Evolutionary conservation across 2,329 filamentous ascomycete species (phyloP), one percentile per base, ranked within the genome.

Genomic region (Endoconidiophora polonica): DNA sequence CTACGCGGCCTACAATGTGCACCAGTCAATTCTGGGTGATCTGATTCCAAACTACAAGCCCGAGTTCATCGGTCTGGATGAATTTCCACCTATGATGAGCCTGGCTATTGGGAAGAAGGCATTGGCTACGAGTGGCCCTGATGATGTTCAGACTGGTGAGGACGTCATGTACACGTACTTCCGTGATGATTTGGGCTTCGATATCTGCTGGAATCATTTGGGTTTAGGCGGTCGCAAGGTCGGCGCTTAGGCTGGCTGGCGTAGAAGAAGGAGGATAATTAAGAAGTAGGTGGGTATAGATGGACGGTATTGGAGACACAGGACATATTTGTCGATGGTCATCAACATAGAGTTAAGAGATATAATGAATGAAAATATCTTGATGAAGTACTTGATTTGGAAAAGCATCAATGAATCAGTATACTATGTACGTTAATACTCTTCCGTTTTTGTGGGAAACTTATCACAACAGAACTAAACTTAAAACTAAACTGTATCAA

Each of bases 31-130:
- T 59, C 61, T 76, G 42, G 59, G 65, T 48, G 61, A 62, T 36
- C 57, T 68, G 47, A 56, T 65, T 22, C 60, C 63, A 0, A 63
- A 59, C 22, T 60, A 62, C 37, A 60, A 61, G 45, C 69, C 76
- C 2, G 61, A 65, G 24, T 74, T 73, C 52, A 60, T 68, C 38
- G 62, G 69, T 52, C 63, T 83, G 10, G 63, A 64, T 1, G 68
- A 74, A 46, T 68, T 81, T 7, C 71, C 75, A 12, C 71, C 79
- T 12, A 75, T 81, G 66, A 86, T 88, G 55, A 81, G 77, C 0
- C 63, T 87, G 2, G 82, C 82, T 0, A 69, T 87, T 1, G 83
- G 83, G 33, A 79, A 77, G 61, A 76, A 78, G 58, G 82, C 79
- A 1, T 68, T 86, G 1, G 72, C 74, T 1, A 85, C 77, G 57